Conservation (phyloP, 129 eudicot species). For the Apium graveolens region DNA sequence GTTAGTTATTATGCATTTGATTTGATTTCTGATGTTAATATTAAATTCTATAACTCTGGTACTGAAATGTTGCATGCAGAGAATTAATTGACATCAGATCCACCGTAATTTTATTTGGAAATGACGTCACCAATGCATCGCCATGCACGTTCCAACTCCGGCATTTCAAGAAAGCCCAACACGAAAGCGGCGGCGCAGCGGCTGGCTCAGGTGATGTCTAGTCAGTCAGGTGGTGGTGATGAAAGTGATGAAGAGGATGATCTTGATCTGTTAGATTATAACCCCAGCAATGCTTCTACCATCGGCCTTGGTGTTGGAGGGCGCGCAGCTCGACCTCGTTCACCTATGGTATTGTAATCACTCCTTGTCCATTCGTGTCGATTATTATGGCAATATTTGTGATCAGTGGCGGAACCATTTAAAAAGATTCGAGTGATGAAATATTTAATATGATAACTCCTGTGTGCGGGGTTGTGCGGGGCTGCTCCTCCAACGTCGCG, state of each 20-base stretch:
- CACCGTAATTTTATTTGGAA: background rate
- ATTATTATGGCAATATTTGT: too few species aligned
- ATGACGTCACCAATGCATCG: slow-evolving; percentile 36
- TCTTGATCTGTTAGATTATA: slow-evolving; percentile 42
- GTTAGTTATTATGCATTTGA: too few species aligned
- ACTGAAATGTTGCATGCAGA: too few species aligned
- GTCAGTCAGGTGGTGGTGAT: slow-evolving; percentile 26
- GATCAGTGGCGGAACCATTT: too few species aligned
- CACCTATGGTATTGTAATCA: slow-evolving; percentile 42
- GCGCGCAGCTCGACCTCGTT: slow-evolving; percentile 34
- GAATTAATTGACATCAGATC: too few species aligned
- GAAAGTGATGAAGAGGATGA: slow-evolving; percentile 62
- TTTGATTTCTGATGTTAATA: too few species aligned
- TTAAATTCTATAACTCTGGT: too few species aligned
- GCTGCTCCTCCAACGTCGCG: too few species aligned
- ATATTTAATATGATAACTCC: too few species aligned
- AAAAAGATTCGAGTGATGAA: too few species aligned
- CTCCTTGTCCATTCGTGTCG: background rate
- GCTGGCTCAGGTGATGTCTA: slow-evolving; percentile 76
- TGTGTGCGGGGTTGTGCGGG: too few species aligned
- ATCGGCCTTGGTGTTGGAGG: slow-evolving; percentile 43
- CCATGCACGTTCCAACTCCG: slow-evolving; percentile 52
- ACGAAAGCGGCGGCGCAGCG: slow-evolving; percentile 78
- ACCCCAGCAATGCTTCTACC: slow-evolving; percentile 15
- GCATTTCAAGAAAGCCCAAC: slow-evolving; percentile 32